Percentiles rank a stretch among this genome's conserved stretches.
phyloP scores from a whole-genome alignment of 495 filamentous ascomycete species.

The Penicillium daleae region DNA sequence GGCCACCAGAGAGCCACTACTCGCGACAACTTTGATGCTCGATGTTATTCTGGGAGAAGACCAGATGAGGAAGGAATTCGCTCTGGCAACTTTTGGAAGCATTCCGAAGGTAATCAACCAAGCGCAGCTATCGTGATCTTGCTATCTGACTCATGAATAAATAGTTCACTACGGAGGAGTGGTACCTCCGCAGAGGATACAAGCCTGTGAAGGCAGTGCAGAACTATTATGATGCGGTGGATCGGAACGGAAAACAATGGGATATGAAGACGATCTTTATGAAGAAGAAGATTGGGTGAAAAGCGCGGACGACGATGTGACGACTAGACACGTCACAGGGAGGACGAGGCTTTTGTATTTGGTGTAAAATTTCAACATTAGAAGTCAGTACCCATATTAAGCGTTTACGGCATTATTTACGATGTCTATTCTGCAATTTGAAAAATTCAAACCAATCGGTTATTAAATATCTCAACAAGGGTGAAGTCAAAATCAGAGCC shows the following conservation, averaged over 20 bases:
- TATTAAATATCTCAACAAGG: background rate
- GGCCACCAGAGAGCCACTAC: slow-evolving; percentile 29
- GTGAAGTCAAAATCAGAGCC: background rate
- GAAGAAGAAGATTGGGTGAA: slow-evolving; percentile 26
- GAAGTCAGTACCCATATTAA: background rate
- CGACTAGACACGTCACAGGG: background rate
- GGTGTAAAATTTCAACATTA: background rate
- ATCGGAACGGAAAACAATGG: slow-evolving; percentile 26
- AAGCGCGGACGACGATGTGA: background rate
- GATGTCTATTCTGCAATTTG: background rate
- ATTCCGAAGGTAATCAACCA: slow-evolving; percentile 25
- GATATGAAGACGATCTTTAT: slow-evolving; percentile 29
- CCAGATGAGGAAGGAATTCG: slow-evolving; percentile 27
- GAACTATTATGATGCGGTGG: slow-evolving; percentile 19
- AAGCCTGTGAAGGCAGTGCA: slow-evolving; percentile 17
- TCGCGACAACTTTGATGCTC: slow-evolving; percentile 26
- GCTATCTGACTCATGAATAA: background rate
- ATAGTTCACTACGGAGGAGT: slow-evolving; percentile 23
- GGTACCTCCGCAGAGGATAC: slow-evolving; percentile 28
- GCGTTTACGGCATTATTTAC: background rate
- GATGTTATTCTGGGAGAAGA: slow-evolving; percentile 27
- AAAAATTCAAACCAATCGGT: background rate
- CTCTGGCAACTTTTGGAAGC: slow-evolving; percentile 15
- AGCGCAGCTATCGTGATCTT: background rate
- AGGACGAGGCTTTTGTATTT: background rate